Evolutionary conservation across 2,329 filamentous ascomycete species (phyloP), one percentile per base, ranked within the genome.

Genomic region (Pseudophaeomoniella oleicola): DNA sequence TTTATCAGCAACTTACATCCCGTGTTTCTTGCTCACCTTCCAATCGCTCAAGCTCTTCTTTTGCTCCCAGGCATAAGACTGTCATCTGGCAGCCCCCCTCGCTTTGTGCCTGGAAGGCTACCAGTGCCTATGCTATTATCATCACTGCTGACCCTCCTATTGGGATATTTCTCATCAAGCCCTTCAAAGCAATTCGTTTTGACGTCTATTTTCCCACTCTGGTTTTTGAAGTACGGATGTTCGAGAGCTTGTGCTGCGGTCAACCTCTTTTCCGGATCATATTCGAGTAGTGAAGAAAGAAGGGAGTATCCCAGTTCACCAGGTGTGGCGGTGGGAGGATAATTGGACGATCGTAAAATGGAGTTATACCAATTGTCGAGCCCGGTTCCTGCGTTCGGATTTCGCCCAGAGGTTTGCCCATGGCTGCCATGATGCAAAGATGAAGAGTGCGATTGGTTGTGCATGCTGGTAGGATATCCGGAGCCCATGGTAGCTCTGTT

Each of bases 71-170:
- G 13, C 32, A 77, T 64, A n/a, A 92, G 52, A 36, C 65, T 70
- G 56, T 94, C 88, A 51, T 96, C 88, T 0, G 81, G 81, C 30
- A 94, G 53, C 0, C 82, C 88, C 44, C 81, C 88, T 41, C 87
- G 68, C 63, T 96, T 96, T 0, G 87, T 94, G 0, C 88, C 90
- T 1, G 88, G 85, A 22, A 94, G 58, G 55, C 85, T 93, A 31
- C 79, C 78, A 1, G 83, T 87, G n/a, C 84, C 70, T 39, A 96
- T 94, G 57, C 96, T 90, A 49, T 94, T 93, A 54, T 94, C 86
- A 51, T 98, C 90, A 49, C 92, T 80, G 48, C 81, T 94, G 30
- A 98, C 87, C 34, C 88, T 74, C 5, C 90, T 72, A 51, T 86
- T 78, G 0, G 90, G 90, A 56, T 98, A 98, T 50, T 90, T 84